A percentile compares a stretch with the other conserved stretches of the same genome.
Evolutionary conservation across 164 flowering plant species (phyloP).

Genomic region (Houttuynia cordata): DNA sequence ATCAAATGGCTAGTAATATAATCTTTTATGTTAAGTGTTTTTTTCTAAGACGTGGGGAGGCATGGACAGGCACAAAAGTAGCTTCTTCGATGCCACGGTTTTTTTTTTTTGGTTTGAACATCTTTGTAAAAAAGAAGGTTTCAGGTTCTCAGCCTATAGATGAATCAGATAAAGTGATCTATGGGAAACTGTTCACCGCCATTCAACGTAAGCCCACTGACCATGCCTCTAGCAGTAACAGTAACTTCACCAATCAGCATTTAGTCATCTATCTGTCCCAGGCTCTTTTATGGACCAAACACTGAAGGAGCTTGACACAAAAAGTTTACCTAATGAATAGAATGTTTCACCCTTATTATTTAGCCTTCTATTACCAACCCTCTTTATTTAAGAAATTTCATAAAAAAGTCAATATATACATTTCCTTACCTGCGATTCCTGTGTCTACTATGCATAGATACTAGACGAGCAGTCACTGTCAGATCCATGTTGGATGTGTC

Average conservation of each 20-base stretch:
- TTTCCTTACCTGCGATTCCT: conserved; percentile 30
- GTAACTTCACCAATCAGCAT: too few species aligned
- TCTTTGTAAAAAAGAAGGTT: neutral
- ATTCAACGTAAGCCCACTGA: too few species aligned
- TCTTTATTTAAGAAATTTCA: neutral
- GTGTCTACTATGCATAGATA: conserved; percentile 28
- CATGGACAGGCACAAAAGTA: too few species aligned
- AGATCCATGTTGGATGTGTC: conserved; percentile 24
- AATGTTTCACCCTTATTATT: neutral
- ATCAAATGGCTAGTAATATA: too few species aligned
- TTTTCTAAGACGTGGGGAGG: too few species aligned
- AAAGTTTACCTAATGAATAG: too few species aligned
- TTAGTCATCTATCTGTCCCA: neutral
- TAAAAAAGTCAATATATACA: neutral
- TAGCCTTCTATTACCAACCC: neutral
- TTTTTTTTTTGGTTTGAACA: too few species aligned
- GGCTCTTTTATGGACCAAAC: neutral
- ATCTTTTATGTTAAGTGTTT: too few species aligned
- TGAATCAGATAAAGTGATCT: neutral
- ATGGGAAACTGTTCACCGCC: neutral
- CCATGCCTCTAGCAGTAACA: too few species aligned
- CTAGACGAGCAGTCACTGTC: conserved; percentile 36
- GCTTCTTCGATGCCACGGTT: too few species aligned
- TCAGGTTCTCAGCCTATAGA: neutral
- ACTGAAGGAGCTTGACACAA: too few species aligned